These are phyloP conservation scores for Alternaria postmessia DNA, from an alignment of 2,329 filamentous ascomycete species.

Conservation along the genomic window DNA sequence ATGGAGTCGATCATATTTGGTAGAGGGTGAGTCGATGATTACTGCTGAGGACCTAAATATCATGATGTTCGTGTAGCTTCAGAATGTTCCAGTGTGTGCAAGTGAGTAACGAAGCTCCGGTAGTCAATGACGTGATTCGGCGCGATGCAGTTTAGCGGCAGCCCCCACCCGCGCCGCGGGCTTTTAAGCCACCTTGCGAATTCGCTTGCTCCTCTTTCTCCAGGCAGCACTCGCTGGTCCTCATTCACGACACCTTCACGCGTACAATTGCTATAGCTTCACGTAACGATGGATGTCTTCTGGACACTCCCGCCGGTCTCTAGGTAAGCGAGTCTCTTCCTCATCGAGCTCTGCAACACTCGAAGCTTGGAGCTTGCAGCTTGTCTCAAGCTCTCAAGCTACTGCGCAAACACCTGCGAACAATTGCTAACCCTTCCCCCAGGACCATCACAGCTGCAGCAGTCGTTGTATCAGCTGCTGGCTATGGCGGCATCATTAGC, in stretches of 20 bases:
- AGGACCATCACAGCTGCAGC: constrained; percentile 74
- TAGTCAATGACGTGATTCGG: constrained; percentile 15
- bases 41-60: neutral
- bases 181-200: constrained; percentile 29
- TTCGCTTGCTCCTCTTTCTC: constrained; percentile 28
- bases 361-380: neutral
- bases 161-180: constrained; percentile 18
- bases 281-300: constrained; percentile 64
- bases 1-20: neutral
- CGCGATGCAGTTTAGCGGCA: constrained; percentile 8
- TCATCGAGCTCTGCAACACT: neutral
- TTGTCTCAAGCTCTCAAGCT: neutral
- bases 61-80: neutral
- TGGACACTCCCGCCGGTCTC: constrained; percentile 72
- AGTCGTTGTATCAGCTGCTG: constrained; percentile 68
- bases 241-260: constrained; percentile 31
- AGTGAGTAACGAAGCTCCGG: neutral
- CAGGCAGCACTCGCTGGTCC: constrained; percentile 49
- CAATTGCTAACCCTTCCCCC: constrained; percentile 56
- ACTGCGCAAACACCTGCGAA: neutral
- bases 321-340: constrained; percentile 60
- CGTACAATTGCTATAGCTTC: constrained; percentile 30
- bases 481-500: constrained; percentile 66
- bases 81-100: neutral
- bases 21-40: neutral